These are phyloP conservation scores for Asparagopsis taxiformis DNA, from an alignment of 31 red algal species.

Conservation along the genomic window DNA sequence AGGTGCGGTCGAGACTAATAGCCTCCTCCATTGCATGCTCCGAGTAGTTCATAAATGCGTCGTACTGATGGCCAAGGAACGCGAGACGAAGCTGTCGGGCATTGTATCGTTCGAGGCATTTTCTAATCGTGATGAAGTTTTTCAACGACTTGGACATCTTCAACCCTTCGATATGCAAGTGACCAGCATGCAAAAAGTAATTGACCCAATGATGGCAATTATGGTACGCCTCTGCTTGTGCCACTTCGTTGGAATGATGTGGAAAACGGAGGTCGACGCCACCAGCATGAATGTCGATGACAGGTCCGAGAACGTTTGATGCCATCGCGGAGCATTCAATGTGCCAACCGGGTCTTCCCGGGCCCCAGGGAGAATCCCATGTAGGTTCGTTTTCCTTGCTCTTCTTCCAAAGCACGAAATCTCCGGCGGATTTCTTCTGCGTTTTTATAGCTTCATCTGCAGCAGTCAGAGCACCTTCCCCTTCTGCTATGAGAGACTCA, in stretches of 20 bases:
- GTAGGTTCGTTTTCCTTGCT: slow-evolving; percentile 77
- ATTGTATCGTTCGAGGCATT: slow-evolving; percentile 61
- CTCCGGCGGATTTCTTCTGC: slow-evolving; percentile 71
- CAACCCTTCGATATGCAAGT: slow-evolving; percentile 97
- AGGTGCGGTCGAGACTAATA: slow-evolving; percentile 64
- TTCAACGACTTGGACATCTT: slow-evolving; percentile 99
- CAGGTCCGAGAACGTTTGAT: slow-evolving; percentile 54
- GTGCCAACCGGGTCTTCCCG: slow-evolving; percentile 96
- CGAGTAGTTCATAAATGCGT: slow-evolving; percentile 88
- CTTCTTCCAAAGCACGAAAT: slow-evolving; percentile 98
- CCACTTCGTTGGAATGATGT: slow-evolving; percentile 97
- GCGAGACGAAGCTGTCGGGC: slow-evolving; percentile 83
- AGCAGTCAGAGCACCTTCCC: slow-evolving; percentile 60
- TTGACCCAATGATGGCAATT: slow-evolving; percentile 84
- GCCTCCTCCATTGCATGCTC: slow-evolving; percentile 88
- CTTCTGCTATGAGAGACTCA: slow-evolving; percentile 72
- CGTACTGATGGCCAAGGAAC: slow-evolving; percentile 89
- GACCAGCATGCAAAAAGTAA: slow-evolving; percentile 95
- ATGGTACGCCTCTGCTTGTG: slow-evolving; percentile 92
- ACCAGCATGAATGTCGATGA: slow-evolving; percentile 93
- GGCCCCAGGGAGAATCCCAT: slow-evolving; percentile 92
- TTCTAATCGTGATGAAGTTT: slow-evolving; percentile 98
- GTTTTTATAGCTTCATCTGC: slow-evolving; percentile 40
- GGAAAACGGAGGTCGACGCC: slow-evolving; percentile 97
- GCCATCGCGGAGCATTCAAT: slow-evolving; percentile 99